phyloP scores from a whole-genome alignment of 768 basidiomycete species.

The Baorangia bicolor region DNA sequence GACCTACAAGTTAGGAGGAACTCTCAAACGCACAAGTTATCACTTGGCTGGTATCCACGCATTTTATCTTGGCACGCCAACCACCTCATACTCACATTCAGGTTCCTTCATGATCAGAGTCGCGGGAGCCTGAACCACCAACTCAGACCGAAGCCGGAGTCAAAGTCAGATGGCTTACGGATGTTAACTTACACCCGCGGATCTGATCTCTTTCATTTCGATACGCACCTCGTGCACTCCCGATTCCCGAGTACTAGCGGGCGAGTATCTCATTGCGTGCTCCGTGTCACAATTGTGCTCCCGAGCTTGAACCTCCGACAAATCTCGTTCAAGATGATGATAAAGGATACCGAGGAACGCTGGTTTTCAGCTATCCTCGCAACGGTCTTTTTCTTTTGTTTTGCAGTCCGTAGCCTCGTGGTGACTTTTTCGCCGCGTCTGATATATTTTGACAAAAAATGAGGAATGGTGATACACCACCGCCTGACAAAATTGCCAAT shows the following conservation, averaged over 20 bases:
- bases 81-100: background rate
- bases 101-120: slow-evolving; percentile 4
- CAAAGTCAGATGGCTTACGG: slow-evolving; percentile 15
- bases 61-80: background rate
- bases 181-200: slow-evolving; percentile 31
- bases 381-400: background rate
- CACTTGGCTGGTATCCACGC: background rate
- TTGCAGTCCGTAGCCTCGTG: background rate
- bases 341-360: background rate
- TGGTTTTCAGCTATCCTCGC: background rate
- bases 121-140: slow-evolving; percentile 11
- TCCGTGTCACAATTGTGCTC: background rate
- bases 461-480: background rate
- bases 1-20: slow-evolving; percentile 8
- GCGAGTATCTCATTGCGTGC: slow-evolving; percentile 11
- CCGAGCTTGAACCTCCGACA: slow-evolving; percentile 1
- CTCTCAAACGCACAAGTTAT: background rate
- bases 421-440: slow-evolving; percentile 5
- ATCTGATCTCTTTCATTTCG: slow-evolving; percentile 27
- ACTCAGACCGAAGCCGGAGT: slow-evolving; percentile 19
- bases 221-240: slow-evolving; percentile 27
- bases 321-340: background rate
- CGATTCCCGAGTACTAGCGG: background rate
- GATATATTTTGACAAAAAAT: slow-evolving; percentile 7
- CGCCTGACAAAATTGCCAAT: slow-evolving; percentile 21